Conservation (phyloP, 129 eudicot species). For the Chrysanthemum lavandulifolium region DNA sequence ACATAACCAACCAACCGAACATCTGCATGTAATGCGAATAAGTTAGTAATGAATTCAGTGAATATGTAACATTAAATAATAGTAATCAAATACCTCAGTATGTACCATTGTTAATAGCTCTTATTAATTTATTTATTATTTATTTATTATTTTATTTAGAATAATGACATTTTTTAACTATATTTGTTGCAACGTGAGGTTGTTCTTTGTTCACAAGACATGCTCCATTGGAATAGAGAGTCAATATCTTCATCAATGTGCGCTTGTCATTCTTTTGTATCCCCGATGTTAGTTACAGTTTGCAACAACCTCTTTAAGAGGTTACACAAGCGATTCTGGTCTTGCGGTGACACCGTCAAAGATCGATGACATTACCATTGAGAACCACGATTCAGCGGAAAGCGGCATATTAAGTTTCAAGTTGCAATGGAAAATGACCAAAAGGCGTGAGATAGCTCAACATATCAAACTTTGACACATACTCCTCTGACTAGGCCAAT, state of each 20-base stretch:
- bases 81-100: no score
- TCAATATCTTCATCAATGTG: conserved; percentile 46
- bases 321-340: conserved; percentile 59
- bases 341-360: conserved; percentile 31
- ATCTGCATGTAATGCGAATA: conserved; percentile 47
- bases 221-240: conserved; percentile 66
- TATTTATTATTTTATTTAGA: background rate
- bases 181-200: conserved; percentile 75
- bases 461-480: conserved; percentile 52
- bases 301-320: conserved; percentile 85
- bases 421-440: conserved; percentile 69
- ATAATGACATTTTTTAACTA: background rate
- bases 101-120: no score
- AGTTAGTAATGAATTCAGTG: background rate
- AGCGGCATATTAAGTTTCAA: conserved; percentile 57
- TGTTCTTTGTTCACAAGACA: conserved; percentile 73
- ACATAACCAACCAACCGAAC: conserved; percentile 83
- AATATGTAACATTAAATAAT: no score
- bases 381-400: conserved; percentile 74
- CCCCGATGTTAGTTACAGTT: conserved; percentile 93
- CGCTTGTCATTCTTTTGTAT: conserved; percentile 52
- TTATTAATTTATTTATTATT: no score
- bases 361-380: conserved; percentile 93
- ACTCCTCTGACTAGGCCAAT: conserved; percentile 52
- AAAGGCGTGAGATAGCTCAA: conserved; percentile 84